Evolutionary conservation across 139 green algal genomes (phyloP), one percentile per base, ranked within the genome.

Genomic region (Coelastrella sp.): DNA sequence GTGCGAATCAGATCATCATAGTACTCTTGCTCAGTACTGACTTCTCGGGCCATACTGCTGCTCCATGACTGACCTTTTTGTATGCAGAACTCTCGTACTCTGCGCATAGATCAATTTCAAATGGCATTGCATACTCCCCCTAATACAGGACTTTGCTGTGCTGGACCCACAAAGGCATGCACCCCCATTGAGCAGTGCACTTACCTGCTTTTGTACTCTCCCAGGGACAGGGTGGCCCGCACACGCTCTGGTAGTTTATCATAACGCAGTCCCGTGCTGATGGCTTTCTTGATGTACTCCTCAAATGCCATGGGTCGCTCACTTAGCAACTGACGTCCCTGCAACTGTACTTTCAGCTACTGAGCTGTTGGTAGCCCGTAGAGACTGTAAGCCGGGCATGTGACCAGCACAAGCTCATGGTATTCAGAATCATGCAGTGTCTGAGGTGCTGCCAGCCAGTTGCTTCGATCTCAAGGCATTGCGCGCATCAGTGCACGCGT

Each of bases 11-110:
- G 87, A 19, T 95, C 91, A 21, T 98, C 96, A 79, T 99, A 99
- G 84, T 99, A 99, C 7, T 98, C 96, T 37, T 91, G 74, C 88
- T 98, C 94, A 23, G 64, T 37, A 76, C 92, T 93, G 4, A 92
- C 92, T 0, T 89, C 90, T 35, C 63, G 89, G 0, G 95, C 96
- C 40, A 93, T 60, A 45, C 88, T 93, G 6, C 85, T 87, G 2
- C 48, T 82, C 96, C 96, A 98, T 5, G 79, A 38, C 32, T 93
- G 86, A 6, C 96, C 94, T 7, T 89, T 79, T 69, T 94, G 86
- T 48, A 98, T 95, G 90, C 94, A 98, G 45, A 94, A 88, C 37
- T 94, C 90, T 37, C 96, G 96, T 3, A 98, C 93, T 66, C 95
- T 98, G 89, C 6, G 4, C 5, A 27, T 13, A 2, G 45, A 9